Conservation (phyloP, 139 green algal species). For the Volvox reticuliferus region DNA sequence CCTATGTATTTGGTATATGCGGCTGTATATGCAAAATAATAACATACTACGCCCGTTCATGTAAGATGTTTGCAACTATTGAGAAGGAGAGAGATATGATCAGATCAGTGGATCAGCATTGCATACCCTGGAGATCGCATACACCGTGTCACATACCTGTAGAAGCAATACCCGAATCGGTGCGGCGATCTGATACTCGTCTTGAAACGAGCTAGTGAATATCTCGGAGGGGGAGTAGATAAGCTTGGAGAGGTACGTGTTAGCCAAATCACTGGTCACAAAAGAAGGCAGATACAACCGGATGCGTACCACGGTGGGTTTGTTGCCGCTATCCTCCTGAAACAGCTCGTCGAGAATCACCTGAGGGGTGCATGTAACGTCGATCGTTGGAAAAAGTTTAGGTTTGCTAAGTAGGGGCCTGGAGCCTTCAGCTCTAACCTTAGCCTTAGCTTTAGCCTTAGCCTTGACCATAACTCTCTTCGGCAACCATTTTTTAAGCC, state of each 20-base stretch:
- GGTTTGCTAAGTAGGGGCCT: not conserved
- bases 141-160: not conserved
- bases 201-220: not conserved
- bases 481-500: no score
- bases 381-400: not conserved
- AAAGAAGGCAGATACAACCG: not conserved
- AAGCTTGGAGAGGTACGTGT: constrained; percentile 30
- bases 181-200: not conserved
- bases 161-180: not conserved
- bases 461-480: not conserved
- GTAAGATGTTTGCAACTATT: not conserved
- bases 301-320: not conserved
- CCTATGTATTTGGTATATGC: not conserved
- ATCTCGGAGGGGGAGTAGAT: constrained; percentile 30
- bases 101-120: not conserved
- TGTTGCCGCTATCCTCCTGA: not conserved
- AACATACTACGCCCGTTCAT: not conserved
- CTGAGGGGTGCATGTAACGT: not conserved
- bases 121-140: not conserved
- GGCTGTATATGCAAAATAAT: not conserved
- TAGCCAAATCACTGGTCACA: not conserved
- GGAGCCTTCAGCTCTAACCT: not conserved
- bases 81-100: not conserved
- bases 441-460: not conserved
- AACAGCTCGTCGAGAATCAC: not conserved